A percentile compares a stretch with the other conserved stretches of the same genome.
Conservation (phyloP, 768 basidiomycete genomes). For the Tremella fuciformis region DNA sequence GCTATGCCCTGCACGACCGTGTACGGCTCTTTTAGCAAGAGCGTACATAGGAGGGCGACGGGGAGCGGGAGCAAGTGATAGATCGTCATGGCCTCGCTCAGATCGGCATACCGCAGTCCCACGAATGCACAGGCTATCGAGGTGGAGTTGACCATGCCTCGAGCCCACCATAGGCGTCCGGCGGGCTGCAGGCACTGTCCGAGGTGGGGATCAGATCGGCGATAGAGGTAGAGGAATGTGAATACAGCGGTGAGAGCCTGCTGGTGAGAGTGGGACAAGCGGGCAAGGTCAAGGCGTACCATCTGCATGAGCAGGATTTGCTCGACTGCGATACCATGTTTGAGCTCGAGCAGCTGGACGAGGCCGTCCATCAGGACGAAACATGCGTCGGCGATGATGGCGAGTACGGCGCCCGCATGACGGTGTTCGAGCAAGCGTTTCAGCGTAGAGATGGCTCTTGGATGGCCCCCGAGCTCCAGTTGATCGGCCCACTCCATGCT, state of each 20-base stretch:
- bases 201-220: background rate
- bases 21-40: background rate
- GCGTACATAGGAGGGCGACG: background rate
- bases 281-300: background rate
- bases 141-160: background rate
- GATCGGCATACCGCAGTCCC: background rate
- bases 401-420: background rate
- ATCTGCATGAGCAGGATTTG: constrained; percentile 10
- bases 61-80: background rate
- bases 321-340: constrained; percentile 5
- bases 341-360: constrained; percentile 8
- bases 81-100: constrained; percentile 1
- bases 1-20: background rate
- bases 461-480: too few relatives aligned
- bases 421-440: too few relatives aligned
- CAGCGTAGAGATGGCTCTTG: too few relatives aligned
- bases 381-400: constrained; percentile 9
- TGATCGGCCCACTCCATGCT: too few relatives aligned
- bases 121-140: background rate
- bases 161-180: background rate
- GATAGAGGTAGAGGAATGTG: background rate
- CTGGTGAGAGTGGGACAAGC: background rate
- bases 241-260: background rate
- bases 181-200: background rate
- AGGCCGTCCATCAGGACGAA: constrained; percentile 28